A percentile compares a stretch with the other conserved stretches of the same genome.
phyloP scores from a whole-genome alignment of 192 early-diverging fungal species.

The Phycomyces nitens region DNA sequence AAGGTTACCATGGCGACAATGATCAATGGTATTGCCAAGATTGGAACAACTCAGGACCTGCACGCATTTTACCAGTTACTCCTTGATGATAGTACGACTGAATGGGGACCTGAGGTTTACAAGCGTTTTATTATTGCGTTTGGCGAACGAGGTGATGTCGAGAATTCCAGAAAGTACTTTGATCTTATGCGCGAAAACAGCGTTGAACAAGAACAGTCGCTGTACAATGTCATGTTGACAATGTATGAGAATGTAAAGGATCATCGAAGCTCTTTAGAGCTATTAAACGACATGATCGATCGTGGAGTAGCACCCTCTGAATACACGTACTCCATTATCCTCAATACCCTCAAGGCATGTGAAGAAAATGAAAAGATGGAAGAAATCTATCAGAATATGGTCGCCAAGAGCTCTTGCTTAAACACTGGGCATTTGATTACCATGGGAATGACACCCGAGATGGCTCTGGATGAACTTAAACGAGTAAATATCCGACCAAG shows the following conservation, averaged over 20 bases:
- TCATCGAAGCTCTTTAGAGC: background rate
- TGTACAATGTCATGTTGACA: conserved; percentile 31
- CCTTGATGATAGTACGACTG: background rate
- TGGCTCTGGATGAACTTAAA: conserved; percentile 14
- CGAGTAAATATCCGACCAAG: background rate
- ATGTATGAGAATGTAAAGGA: conserved; percentile 2
- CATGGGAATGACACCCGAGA: conserved; percentile 11
- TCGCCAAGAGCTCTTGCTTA: background rate
- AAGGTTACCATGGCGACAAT: conserved; percentile 16
- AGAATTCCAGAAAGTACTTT: conserved; percentile 2
- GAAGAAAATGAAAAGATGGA: background rate
- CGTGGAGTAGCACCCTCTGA: conserved; percentile 2
- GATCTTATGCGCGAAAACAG: conserved; percentile 14
- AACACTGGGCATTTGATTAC: conserved; percentile 12
- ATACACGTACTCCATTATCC: conserved; percentile 1
- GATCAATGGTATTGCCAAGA: conserved; percentile 21
- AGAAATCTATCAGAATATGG: conserved; percentile 6
- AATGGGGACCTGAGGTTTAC: conserved; percentile 1
- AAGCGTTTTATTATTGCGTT: conserved; percentile 22
- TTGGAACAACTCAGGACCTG: conserved; percentile 10
- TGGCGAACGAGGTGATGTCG: background rate
- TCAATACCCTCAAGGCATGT: conserved; percentile 4
- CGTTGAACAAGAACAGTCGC: background rate
- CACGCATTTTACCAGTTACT: background rate
- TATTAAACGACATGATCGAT: conserved; percentile 26